phyloP scores from a whole-genome alignment of 176 grass and related monocot genomes.

The Melocanna baccifera region DNA sequence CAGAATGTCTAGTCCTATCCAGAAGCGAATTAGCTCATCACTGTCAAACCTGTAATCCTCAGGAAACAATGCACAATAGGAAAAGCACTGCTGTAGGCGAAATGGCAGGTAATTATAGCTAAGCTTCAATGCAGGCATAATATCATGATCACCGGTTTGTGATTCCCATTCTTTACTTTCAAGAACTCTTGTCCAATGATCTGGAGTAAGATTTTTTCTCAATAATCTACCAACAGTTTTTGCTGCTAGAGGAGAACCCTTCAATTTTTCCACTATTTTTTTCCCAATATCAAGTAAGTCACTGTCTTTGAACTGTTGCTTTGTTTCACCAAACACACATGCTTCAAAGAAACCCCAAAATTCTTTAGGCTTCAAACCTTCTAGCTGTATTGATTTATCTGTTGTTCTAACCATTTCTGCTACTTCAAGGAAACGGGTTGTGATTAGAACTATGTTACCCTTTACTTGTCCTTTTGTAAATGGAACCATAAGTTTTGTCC shows the following conservation, averaged over 20 bases:
- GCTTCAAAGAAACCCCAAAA: background rate
- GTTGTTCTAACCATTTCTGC: background rate
- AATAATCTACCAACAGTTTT: conserved; percentile 15
- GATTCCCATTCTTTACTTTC: conserved; percentile 31
- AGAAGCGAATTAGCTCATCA: conserved; percentile 19
- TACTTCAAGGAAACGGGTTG: background rate
- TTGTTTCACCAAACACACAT: background rate
- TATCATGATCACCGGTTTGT: background rate
- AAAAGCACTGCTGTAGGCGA: conserved; percentile 31
- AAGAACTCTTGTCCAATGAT: background rate
- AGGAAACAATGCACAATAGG: conserved; percentile 18
- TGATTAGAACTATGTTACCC: conserved; percentile 19
- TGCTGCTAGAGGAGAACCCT: conserved; percentile 10
- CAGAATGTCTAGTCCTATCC: conserved; percentile 26
- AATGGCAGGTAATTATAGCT: conserved; percentile 31
- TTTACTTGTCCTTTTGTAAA: background rate
- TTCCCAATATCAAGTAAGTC: background rate
- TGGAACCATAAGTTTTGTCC: background rate
- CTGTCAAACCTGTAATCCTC: background rate
- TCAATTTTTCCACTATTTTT: background rate
- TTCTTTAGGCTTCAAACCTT: background rate
- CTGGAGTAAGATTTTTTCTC: background rate
- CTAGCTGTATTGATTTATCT: background rate
- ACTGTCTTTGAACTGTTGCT: rapidly evolving
- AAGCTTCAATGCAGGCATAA: conserved; percentile 40